These are phyloP conservation scores for Phytophthora parvispora DNA, from an alignment of 352 stramenopile species.

Conservation along the genomic window DNA sequence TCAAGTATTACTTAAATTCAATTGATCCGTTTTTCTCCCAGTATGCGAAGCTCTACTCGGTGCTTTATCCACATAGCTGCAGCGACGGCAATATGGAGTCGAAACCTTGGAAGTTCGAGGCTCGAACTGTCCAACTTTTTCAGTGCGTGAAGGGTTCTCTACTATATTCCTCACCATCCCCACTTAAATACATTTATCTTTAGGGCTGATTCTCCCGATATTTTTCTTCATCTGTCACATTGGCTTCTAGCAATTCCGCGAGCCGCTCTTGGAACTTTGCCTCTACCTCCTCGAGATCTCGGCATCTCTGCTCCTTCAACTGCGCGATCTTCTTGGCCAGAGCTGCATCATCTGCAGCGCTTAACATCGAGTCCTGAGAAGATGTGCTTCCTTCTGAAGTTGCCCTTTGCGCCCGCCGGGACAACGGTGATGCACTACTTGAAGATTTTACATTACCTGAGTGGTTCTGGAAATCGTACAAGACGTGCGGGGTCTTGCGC, in stretches of 20 bases:
- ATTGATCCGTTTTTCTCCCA: no score
- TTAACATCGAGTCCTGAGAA: slow-evolving; percentile 33
- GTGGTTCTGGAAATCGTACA: background rate
- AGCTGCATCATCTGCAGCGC: slow-evolving; percentile 10
- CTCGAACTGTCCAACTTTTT: no score
- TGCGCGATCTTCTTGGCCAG: slow-evolving; percentile 46
- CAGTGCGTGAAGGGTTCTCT: no score
- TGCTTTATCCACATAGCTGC: no score
- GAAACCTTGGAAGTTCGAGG: no score
- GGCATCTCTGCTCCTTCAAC: slow-evolving; percentile 43
- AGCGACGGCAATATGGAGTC: no score
- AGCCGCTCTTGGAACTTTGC: slow-evolving; percentile 53
- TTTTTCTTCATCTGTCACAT: background rate
- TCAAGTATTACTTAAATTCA: no score
- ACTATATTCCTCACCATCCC: no score
- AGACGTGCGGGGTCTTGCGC: slow-evolving; percentile 24
- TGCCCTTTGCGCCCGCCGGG: slow-evolving; percentile 7
- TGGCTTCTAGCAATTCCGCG: slow-evolving; percentile 23
- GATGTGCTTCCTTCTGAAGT: slow-evolving; percentile 41
- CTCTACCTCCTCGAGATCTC: slow-evolving; percentile 44
- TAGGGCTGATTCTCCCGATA: no score
- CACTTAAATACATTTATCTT: background rate
- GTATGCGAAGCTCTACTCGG: no score
- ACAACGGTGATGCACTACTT: slow-evolving; percentile 12
- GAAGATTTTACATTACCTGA: background rate